Evolutionary conservation across 495 filamentous ascomycete species (phyloP).

Genomic region (Aspergillus nidulans): DNA sequence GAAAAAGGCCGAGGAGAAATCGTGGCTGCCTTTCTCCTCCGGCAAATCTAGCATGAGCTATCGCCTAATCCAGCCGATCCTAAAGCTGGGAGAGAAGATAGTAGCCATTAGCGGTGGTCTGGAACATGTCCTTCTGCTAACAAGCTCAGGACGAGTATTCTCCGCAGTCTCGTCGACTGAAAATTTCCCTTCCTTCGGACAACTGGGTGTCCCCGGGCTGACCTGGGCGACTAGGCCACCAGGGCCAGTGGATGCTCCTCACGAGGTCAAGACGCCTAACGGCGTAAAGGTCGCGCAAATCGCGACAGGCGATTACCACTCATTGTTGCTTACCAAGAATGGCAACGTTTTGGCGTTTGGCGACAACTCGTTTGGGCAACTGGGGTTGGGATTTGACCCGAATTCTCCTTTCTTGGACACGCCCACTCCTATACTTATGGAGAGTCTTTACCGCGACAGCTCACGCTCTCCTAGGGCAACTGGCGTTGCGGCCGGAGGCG

Average conservation of each 20-base stretch:
- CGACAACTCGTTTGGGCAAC: constrained; percentile 82
- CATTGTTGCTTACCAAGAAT: constrained; percentile 65
- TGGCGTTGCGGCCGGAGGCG: constrained; percentile 75
- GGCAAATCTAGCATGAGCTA: constrained; percentile 60
- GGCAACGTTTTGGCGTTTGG: constrained; percentile 86
- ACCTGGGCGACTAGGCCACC: constrained; percentile 73
- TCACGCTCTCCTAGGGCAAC: constrained; percentile 58
- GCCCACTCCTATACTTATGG: constrained; percentile 63
- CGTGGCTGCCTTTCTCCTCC: constrained; percentile 75
- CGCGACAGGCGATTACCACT: constrained; percentile 84
- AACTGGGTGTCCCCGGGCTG: constrained; percentile 80
- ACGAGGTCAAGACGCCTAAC: constrained; percentile 65
- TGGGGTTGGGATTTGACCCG: constrained; percentile 67
- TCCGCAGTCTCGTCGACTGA: constrained; percentile 73
- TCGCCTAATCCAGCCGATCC: constrained; percentile 61
- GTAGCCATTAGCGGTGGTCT: constrained; percentile 67
- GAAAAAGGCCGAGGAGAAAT: constrained; percentile 55
- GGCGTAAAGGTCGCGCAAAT: constrained; percentile 64
- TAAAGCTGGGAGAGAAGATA: constrained; percentile 72
- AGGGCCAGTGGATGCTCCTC: constrained; percentile 72
- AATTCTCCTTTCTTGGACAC: constrained; percentile 59
- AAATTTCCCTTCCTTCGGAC: constrained; percentile 74
- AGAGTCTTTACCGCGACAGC: constrained; percentile 64
- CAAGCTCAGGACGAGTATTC: constrained; percentile 81
- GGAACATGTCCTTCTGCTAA: constrained; percentile 82